Percentiles rank a stretch among this genome's conserved stretches.
Conservation (phyloP, 352 stramenopile species). For the Pythium utonaiense region DNA sequence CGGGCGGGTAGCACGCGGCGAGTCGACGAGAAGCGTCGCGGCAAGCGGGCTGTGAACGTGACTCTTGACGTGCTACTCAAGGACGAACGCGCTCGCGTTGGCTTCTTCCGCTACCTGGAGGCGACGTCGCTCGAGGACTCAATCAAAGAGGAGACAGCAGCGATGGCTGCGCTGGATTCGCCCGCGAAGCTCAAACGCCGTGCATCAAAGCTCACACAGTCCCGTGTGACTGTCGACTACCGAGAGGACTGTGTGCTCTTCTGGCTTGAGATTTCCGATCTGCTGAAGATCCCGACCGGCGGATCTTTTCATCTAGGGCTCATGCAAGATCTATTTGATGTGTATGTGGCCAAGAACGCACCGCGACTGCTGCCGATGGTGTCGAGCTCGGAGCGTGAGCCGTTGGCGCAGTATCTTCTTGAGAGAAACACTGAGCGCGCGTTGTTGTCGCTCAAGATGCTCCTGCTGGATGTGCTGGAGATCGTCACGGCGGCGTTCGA, state of each 20-base stretch:
- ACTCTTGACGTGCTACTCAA: slow-evolving; percentile 49
- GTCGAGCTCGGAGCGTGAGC: slow-evolving; percentile 39
- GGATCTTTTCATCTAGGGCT: slow-evolving; percentile 54
- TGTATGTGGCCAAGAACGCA: slow-evolving; percentile 42
- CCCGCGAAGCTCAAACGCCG: slow-evolving; percentile 10
- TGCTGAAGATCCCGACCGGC: slow-evolving; percentile 55
- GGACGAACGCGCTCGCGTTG: slow-evolving; percentile 49
- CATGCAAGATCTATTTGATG: slow-evolving; percentile 58
- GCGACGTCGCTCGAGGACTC: slow-evolving; percentile 37
- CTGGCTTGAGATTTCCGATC: slow-evolving; percentile 62
- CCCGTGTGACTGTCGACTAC: slow-evolving; percentile 36
- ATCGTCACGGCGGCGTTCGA: slow-evolving; percentile 56
- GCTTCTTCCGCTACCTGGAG: slow-evolving; percentile 54
- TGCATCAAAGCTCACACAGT: slow-evolving; percentile 27
- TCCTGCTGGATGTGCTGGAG: slow-evolving; percentile 55
- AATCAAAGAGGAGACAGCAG: slow-evolving; percentile 10
- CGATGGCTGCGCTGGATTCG: background rate
- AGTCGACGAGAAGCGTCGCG: slow-evolving; percentile 8
- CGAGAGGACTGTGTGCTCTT: slow-evolving; percentile 63
- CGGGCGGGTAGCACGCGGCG: slow-evolving; percentile 4
- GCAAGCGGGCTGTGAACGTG: slow-evolving; percentile 37
- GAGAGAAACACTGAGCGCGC: slow-evolving; percentile 43
- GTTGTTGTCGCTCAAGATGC: slow-evolving; percentile 55
- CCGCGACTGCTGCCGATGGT: slow-evolving; percentile 50
- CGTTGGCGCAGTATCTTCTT: slow-evolving; percentile 38